These are phyloP conservation scores for Sclerotinia subarctica DNA, from an alignment of 2,329 filamentous ascomycete genomes.

Conservation along the genomic window DNA sequence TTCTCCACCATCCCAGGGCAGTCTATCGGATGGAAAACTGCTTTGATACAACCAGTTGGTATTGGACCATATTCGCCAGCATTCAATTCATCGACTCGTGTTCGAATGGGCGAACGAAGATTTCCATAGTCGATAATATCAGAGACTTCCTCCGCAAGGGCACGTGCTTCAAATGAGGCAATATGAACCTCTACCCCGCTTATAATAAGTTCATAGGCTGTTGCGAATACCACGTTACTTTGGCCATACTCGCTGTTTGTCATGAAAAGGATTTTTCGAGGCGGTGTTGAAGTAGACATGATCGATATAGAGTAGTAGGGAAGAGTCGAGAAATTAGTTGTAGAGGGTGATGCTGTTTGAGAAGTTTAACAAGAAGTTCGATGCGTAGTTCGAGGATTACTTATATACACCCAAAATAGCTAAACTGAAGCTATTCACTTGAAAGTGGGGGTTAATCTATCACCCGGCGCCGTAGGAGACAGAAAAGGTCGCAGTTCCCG, in stretches of 20 bases:
- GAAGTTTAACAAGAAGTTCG: background rate
- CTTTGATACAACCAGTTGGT: constrained; percentile 23
- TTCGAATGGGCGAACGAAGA: constrained; percentile 34
- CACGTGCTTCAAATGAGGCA: constrained; percentile 43
- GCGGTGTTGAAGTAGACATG: background rate
- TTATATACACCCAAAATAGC: background rate
- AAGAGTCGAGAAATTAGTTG: background rate
- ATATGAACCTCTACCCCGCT: constrained; percentile 45
- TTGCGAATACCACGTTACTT: constrained; percentile 47
- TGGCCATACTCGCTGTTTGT: constrained; percentile 48
- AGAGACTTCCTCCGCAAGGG: constrained; percentile 41
- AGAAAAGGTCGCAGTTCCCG: background rate
- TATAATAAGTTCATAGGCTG: constrained; percentile 40
- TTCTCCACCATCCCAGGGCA: constrained; percentile 39
- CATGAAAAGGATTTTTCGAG: constrained; percentile 41
- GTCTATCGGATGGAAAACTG: constrained; percentile 39
- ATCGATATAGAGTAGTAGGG: background rate
- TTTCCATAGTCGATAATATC: constrained; percentile 25
- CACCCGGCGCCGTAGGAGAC: background rate
- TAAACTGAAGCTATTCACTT: background rate
- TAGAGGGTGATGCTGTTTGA: background rate
- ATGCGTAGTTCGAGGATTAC: background rate
- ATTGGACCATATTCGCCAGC: constrained; percentile 13
- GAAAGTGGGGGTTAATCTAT: background rate
- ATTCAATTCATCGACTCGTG: constrained; percentile 23